Conservation (phyloP, 768 basidiomycete species). For the Mycena vitilis region DNA sequence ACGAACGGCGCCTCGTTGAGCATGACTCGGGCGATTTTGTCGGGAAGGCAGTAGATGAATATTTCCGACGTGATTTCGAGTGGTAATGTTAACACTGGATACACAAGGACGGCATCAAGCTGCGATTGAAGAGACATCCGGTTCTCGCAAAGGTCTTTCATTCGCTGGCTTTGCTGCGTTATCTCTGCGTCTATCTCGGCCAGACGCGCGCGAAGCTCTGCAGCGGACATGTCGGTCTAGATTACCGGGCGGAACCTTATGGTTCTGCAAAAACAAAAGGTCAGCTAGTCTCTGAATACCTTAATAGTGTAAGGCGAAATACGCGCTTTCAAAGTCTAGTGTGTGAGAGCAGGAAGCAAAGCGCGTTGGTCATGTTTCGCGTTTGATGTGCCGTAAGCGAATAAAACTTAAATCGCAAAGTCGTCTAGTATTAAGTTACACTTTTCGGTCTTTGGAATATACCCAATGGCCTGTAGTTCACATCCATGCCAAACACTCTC, state of each 20-base stretch:
- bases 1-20: slow-evolving; percentile 4
- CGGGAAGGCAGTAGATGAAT: neutral
- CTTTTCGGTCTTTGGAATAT: slow-evolving; percentile 51
- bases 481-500: slow-evolving; percentile 58
- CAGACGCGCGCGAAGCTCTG: slow-evolving; percentile 11
- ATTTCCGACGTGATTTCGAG: slow-evolving; percentile 11
- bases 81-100: slow-evolving; percentile 9
- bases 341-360: no score
- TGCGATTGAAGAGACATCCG: neutral
- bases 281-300: no score
- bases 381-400: no score
- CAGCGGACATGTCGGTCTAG: slow-evolving; percentile 15
- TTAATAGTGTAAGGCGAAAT: no score
- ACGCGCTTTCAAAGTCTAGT: no score
- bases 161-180: neutral
- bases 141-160: slow-evolving; percentile 1
- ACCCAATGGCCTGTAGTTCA: slow-evolving; percentile 51
- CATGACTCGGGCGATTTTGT: neutral
- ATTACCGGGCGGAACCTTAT: no score
- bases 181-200: slow-evolving; percentile 4
- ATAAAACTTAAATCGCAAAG: slow-evolving; percentile 26
- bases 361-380: no score
- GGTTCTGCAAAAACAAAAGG: no score
- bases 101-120: neutral
- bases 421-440: slow-evolving; percentile 59